Evolutionary conservation across 2,329 filamentous ascomycete genomes (phyloP).

Genomic region (Malbranchea zuffiana): DNA sequence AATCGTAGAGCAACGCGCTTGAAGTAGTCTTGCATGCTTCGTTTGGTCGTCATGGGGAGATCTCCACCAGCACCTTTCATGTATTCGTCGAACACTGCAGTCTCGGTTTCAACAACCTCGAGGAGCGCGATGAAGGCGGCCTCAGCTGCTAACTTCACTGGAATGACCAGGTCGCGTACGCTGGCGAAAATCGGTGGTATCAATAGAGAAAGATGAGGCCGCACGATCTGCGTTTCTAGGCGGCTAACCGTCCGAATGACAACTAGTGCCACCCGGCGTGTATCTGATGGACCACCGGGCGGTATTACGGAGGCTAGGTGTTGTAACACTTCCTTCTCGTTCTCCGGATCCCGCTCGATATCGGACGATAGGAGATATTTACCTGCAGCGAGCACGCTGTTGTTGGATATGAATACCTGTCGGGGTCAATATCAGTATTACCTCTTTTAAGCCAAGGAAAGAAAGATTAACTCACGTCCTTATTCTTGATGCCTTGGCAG

Average conservation of each 20-base stretch:
- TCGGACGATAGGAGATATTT: constrained; percentile 68
- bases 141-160: constrained; percentile 89
- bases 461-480: constrained; percentile 50
- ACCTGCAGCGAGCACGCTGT: constrained; percentile 77
- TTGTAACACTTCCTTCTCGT: constrained; percentile 68
- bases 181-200: constrained; percentile 76
- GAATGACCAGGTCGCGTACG: constrained; percentile 84
- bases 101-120: constrained; percentile 77
- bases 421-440: constrained; percentile 14
- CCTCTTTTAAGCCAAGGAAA: not conserved
- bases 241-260: constrained; percentile 77
- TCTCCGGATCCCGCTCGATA: constrained; percentile 55
- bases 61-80: constrained; percentile 57
- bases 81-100: constrained; percentile 81
- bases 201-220: constrained; percentile 70
- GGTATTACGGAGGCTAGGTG: constrained; percentile 63
- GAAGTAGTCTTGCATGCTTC: constrained; percentile 94
- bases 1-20: constrained; percentile 79
- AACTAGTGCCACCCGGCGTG: constrained; percentile 74
- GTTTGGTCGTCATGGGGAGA: constrained; percentile 61
- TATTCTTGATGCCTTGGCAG: constrained; percentile 65
- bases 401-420: constrained; percentile 74
- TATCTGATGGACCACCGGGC: constrained; percentile 69
- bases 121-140: constrained; percentile 89
- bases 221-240: constrained; percentile 64